Evolutionary conservation across 148 eudicot genomes (phyloP), one percentile per base, ranked within the genome.

Genomic region (Arctostaphylos glauca): DNA sequence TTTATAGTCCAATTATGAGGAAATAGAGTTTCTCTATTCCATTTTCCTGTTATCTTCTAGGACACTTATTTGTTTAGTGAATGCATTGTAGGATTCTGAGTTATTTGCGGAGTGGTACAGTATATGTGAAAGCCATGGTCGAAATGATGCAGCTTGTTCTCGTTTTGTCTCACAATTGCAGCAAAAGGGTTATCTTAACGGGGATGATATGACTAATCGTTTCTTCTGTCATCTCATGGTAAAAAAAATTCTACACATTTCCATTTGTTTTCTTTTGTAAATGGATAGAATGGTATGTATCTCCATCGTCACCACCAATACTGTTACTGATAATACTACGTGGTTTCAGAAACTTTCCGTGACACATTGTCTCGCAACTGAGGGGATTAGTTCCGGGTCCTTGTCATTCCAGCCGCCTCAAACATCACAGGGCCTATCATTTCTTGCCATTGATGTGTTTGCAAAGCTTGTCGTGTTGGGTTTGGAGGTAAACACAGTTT

Each of bases 381-480:
- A 90, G 88, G 90, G 89, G 89, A 89, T 88, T 38, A 82, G 77
- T 75, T 83, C 89, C 72, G n/a, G 83, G 81, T 60, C 83, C 88
- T 46, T 50, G 25, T 59, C 23, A 59, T n/a, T 85, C 81, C 95
- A 92, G 81, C 82, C 92, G 50, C 78, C 90, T 77, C 96, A 89
- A 84, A 95, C 89, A 90, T 87, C 85, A 46, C 92, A 92, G 44
- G 81, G 90, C 13, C 82, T 92, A 6, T 91, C 99, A 31, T 96
- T 92, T 87, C 95, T 96, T 71, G 97, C 98, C 48, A 92, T 96
- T 83, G 99, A 96, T 87, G 89, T 91, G 19, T 96, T 89, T 91
- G 93, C 98, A 41, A 92, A 91, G 81, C 90, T 96, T 71, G 91
- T 93, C 50, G 93, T 88, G 83, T 89, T 97, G 53, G 87, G 93